Base-by-base conservation (phyloP, 176 grass and related monocot species). In the Phyllostachys edulis region DNA sequence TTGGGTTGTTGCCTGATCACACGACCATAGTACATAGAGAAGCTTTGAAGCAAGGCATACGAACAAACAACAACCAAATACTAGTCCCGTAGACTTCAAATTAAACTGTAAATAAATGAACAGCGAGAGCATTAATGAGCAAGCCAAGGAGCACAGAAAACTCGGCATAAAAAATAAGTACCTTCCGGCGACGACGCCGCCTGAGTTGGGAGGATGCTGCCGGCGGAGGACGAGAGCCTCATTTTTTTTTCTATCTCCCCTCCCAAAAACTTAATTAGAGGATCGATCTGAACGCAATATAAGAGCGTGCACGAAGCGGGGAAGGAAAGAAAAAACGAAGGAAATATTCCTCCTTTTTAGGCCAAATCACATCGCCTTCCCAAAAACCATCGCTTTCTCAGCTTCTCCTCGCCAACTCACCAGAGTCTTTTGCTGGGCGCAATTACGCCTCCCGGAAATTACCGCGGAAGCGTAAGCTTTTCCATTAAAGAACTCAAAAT, bases 331-430 rank as follows among this genome's bases (percentile, higher is more conserved):
- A 74, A 66, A 50, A 69, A 74, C 80, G 85, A 9, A 83, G 80
- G 80, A 87, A 91, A 91, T 80, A 84, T 80, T 90, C 89, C 85
- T 84, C 89, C 89, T 91, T 91, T 91, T 84, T 38, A 76, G 85
- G 76, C 69, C 62, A 91, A 87, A 91, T 91, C 80, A 76, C 80
- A 87, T 85, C 62, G 69, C 80, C 89, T 91, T 91, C 89, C 89
- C 61, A 41, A 90, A 90, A 90, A 59, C 60, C 80, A 83, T 90
- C 80, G 34, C 74, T 90, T 87, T 84, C 74, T 56, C 63, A 8
- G 70, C 67, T 70, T 74, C 87, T 67, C 75, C 67, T 88, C 75
- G 81, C 50, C 77, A 67, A 80, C 76, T 68, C 74, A 29, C 79
- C 78, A 36, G 63, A 10, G 50, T 13, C 36, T 87, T 79, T 51